These are phyloP conservation scores for Corynespora cassiicola DNA, from an alignment of 2,329 filamentous ascomycete genomes.

Conservation along the genomic window DNA sequence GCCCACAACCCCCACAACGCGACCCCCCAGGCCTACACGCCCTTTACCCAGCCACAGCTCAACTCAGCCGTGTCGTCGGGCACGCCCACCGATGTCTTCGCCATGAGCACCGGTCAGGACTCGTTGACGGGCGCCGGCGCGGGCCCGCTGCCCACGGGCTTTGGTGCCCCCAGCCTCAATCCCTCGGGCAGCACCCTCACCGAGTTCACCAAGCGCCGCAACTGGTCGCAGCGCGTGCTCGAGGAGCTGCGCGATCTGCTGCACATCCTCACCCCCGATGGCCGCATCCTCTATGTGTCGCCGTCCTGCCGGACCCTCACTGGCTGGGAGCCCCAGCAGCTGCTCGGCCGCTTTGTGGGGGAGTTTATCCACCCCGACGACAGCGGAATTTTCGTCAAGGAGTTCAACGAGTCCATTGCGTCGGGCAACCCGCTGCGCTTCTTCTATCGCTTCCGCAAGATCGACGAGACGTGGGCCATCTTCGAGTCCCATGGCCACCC, in stretches of 20 bases:
- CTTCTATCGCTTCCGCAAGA: constrained; percentile 83
- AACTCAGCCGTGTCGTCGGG: constrained; percentile 21
- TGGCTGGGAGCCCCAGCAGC: constrained; percentile 73
- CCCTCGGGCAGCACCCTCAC: constrained; percentile 63
- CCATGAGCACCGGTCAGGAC: constrained; percentile 28
- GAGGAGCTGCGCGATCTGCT: constrained; percentile 90
- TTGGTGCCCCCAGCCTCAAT: constrained; percentile 53
- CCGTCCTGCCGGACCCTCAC: constrained; percentile 77
- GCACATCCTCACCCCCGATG: constrained; percentile 84
- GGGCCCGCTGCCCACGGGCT: constrained; percentile 63
- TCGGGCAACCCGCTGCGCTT: constrained; percentile 80
- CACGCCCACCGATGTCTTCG: constrained; percentile 31
- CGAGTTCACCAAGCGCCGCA: constrained; percentile 70
- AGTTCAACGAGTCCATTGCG: constrained; percentile 88
- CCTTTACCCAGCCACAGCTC: constrained; percentile 33
- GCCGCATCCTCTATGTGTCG: constrained; percentile 84
- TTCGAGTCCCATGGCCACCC: constrained; percentile 94
- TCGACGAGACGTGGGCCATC: constrained; percentile 76
- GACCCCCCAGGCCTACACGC: constrained; percentile 21
- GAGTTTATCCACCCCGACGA: constrained; percentile 90
- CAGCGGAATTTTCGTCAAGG: constrained; percentile 79
- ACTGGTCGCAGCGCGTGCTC: constrained; percentile 89
- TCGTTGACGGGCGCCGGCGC: constrained; percentile 56
- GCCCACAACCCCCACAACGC: constrained; percentile 30
- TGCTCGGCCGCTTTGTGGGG: constrained; percentile 77